Conservation (phyloP, 805 yeast species). For the Naumovozyma castellii region DNA sequence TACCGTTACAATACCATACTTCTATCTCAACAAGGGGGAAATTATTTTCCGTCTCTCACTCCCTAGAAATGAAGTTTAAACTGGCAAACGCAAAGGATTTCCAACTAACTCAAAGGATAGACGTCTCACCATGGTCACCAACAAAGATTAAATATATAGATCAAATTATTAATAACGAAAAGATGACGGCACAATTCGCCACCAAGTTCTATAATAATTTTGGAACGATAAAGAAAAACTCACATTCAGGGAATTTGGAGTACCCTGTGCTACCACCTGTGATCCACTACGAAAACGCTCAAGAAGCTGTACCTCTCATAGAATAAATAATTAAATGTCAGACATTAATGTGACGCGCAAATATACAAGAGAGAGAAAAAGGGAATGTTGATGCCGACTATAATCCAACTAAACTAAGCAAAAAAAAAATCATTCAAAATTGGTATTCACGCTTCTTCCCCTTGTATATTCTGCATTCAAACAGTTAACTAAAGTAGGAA, state of each 20-base stretch:
- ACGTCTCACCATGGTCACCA: slow-evolving; percentile 45
- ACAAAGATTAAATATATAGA: slow-evolving; percentile 40
- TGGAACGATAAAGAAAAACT: slow-evolving; percentile 30
- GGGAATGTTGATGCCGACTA: too few relatives aligned
- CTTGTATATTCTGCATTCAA: too few relatives aligned
- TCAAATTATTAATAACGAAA: slow-evolving; percentile 45
- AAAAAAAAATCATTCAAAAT: too few relatives aligned
- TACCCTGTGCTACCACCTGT: slow-evolving; percentile 32
- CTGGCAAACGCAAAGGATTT: slow-evolving; percentile 41
- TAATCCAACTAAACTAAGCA: too few relatives aligned
- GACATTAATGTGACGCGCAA: too few relatives aligned
- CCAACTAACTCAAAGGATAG: slow-evolving; percentile 42
- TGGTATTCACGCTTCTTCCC: too few relatives aligned
- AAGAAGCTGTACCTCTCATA: too few relatives aligned
- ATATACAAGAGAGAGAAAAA: too few relatives aligned
- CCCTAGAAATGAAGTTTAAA: slow-evolving; percentile 40
- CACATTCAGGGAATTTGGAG: slow-evolving; percentile 22
- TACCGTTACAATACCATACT: slow-evolving; percentile 36
- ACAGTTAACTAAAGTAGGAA: too few relatives aligned
- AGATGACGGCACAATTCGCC: slow-evolving; percentile 35
- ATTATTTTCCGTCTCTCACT: slow-evolving; percentile 44
- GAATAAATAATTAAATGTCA: too few relatives aligned
- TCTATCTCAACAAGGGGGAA: slow-evolving; percentile 38
- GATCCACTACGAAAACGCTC: slow-evolving; percentile 18
- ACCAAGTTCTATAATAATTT: slow-evolving; percentile 27